These are phyloP conservation scores for Petrea volubilis DNA, from an alignment of 257 asterid species.

Conservation along the genomic window DNA sequence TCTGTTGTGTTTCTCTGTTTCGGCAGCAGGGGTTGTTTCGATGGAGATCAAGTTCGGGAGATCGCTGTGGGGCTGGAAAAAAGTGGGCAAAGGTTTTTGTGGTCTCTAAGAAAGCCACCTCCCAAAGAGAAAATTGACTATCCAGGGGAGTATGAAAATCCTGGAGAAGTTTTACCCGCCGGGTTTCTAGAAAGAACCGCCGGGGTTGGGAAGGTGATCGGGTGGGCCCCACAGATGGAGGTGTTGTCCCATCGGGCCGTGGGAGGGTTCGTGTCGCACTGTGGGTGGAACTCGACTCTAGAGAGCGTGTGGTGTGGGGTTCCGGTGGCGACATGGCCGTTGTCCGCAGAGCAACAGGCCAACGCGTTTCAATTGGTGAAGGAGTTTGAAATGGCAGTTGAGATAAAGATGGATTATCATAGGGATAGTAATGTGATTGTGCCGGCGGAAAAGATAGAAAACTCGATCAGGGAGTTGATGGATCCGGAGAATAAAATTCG, in stretches of 20 bases:
- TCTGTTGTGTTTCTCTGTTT: conserved; percentile 47
- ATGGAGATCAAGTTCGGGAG: conserved; percentile 29
- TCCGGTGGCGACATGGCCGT: conserved; percentile 45
- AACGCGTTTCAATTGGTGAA: conserved; percentile 41
- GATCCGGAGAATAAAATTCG: conserved; percentile 9
- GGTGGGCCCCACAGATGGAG: conserved; percentile 46
- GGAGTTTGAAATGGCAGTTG: conserved; percentile 31
- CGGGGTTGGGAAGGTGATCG: conserved; percentile 37
- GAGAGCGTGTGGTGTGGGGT: conserved; percentile 50
- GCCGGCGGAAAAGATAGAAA: conserved; percentile 21
- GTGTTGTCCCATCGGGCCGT: conserved; percentile 36
- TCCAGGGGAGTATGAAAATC: conserved; percentile 25
- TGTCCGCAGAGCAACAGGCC: conserved; percentile 40
- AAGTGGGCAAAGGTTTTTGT: conserved; percentile 36
- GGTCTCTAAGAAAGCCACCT: conserved; percentile 46
- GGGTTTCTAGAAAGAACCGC: conserved; percentile 33
- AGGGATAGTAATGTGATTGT: conserved; percentile 12
- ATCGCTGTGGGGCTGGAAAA: conserved; percentile 37
- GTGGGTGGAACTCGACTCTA: conserved; percentile 46
- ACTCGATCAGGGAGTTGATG: conserved; percentile 27
- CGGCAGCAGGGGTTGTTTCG: conserved; percentile 34
- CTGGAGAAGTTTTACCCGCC: conserved; percentile 22
- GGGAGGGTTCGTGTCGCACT: conserved; percentile 53
- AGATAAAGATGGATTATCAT: conserved; percentile 9
- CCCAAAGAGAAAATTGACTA: not conserved